Conservation (phyloP, 2,329 filamentous ascomycete genomes). For the Fusarium bulbicola region DNA sequence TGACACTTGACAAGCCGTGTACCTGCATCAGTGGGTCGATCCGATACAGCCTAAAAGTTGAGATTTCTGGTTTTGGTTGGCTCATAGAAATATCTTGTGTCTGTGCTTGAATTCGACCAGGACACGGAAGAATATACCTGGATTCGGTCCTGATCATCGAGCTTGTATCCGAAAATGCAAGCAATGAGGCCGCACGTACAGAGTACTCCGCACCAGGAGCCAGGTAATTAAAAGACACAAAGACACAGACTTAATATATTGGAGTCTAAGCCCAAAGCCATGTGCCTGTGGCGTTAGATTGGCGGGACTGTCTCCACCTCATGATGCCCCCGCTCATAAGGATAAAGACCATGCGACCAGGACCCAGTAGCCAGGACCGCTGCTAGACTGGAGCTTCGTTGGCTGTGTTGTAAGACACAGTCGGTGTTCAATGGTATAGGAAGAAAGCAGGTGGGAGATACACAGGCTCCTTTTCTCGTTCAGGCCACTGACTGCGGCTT, state of each 20-base stretch:
- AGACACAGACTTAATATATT: not conserved
- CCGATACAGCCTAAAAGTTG: slow-evolving; percentile 17
- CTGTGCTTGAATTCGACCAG: not conserved
- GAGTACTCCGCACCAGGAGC: not conserved
- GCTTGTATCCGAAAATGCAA: not conserved
- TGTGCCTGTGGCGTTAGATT: slow-evolving; percentile 34
- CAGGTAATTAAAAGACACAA: not conserved
- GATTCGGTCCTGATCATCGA: not conserved
- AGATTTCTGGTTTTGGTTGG: not conserved
- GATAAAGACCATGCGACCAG: not conserved
- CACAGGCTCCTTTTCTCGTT: not conserved
- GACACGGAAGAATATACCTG: not conserved
- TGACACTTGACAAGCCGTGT: slow-evolving; percentile 23
- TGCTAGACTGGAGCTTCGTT: not conserved
- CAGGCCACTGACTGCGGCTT: not conserved
- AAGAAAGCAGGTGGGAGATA: not conserved
- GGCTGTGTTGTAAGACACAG: not conserved
- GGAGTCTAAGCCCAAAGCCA: slow-evolving; percentile 11
- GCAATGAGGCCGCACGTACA: not conserved
- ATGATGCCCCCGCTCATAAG: slow-evolving; percentile 17
- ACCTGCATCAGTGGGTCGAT: slow-evolving; percentile 36
- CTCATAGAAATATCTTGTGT: not conserved
- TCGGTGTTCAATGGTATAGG: not conserved
- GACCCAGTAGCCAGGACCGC: not conserved
- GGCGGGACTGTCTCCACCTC: slow-evolving; percentile 29